Evolutionary conservation across 164 flowering plant species (phyloP).

Genomic region (Vitis vinifera): ASM3070453v1 NC_081818.1:3549001-3549500

Average conservation of each 20-base stretch:
- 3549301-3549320: not conserved
- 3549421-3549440: not conserved
- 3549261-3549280: not conserved
- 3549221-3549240: not conserved
- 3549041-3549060: not conserved
- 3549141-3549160: not conserved
- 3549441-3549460: not conserved
- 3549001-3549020: no score
- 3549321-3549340: not conserved
- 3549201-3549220: no score
- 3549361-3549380: not conserved
- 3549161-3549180: not conserved
- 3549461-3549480: not conserved
- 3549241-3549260: not conserved
- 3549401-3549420: not conserved
- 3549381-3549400: not conserved
- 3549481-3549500: no score
- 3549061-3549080: not conserved
- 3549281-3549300: not conserved
- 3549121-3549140: not conserved
- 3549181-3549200: not conserved
- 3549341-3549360: not conserved
- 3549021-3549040: not conserved
- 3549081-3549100: not conserved
- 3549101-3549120: no score